Evolutionary conservation across 2,329 filamentous ascomycete species (phyloP).

Genomic region (Clonostachys chloroleuca): DNA sequence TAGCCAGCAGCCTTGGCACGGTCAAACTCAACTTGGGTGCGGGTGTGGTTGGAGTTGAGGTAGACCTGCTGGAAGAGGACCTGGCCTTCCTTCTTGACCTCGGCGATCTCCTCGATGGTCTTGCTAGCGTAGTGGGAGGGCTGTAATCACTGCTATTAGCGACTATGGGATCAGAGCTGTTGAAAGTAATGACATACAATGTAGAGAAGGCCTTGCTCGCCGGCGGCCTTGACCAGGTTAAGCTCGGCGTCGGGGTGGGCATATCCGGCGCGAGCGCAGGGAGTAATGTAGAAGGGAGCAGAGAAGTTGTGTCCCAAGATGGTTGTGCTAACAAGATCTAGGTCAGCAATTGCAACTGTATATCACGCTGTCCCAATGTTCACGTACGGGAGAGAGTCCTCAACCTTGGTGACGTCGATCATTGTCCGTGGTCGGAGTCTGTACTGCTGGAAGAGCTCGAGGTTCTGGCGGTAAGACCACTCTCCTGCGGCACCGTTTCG

Average conservation of each 20-base stretch:
- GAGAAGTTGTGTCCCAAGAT: conserved; percentile 49
- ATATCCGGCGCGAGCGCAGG: conserved; percentile 38
- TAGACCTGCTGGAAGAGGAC: conserved; percentile 31
- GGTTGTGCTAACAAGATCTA: conserved; percentile 22
- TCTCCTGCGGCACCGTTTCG: conserved; percentile 50
- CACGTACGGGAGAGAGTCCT: conserved; percentile 20
- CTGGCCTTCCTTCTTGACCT: conserved; percentile 25
- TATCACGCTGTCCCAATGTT: no score
- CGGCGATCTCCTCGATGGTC: conserved; percentile 29
- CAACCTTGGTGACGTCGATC: conserved; percentile 41
- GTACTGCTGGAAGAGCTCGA: conserved; percentile 47
- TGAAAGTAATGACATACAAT: conserved; percentile 21
- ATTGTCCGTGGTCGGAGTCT: conserved; percentile 41
- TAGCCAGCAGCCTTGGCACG: conserved; percentile 23
- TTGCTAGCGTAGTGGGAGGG: conserved; percentile 24
- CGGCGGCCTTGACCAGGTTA: conserved; percentile 44
- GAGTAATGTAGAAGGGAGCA: conserved; percentile 50
- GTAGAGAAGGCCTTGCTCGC: conserved; percentile 42
- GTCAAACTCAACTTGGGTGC: conserved; percentile 20
- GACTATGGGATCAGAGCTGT: background rate
- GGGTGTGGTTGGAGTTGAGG: conserved; percentile 22
- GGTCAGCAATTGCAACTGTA: no score
- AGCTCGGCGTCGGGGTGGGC: conserved; percentile 40
- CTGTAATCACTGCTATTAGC: conserved; percentile 6
- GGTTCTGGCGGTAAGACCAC: conserved; percentile 52